phyloP scores from a whole-genome alignment of 176 grass and related monocot genomes.

The Canna indica region DNA sequence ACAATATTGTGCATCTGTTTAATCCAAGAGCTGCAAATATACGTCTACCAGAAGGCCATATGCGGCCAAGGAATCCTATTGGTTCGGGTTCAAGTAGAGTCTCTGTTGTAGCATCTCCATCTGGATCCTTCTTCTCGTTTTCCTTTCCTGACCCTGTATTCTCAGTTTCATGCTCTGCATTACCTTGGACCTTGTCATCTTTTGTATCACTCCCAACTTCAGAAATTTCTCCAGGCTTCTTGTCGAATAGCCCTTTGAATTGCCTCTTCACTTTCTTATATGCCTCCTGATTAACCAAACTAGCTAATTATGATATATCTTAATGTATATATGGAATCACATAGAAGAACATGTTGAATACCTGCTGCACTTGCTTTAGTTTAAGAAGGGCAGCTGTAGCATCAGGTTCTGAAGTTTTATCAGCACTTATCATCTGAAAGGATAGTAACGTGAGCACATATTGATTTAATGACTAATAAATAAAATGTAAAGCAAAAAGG shows the following conservation, averaged over 20 bases:
- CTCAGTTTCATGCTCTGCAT: constrained; percentile 13
- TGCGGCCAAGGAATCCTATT: constrained; percentile 37
- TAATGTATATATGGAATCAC: not conserved
- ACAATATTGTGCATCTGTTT: constrained; percentile 76
- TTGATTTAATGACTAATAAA: not conserved
- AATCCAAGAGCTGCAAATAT: constrained; percentile 58
- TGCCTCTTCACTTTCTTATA: constrained; percentile 80
- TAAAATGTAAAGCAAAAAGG: not conserved
- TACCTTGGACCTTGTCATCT: constrained; percentile 9
- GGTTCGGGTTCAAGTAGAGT: constrained; percentile 45
- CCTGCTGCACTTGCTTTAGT: constrained; percentile 78
- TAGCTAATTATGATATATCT: not conserved
- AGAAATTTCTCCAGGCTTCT: constrained; percentile 87
- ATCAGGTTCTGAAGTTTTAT: constrained; percentile 77
- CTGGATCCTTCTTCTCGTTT: not conserved
- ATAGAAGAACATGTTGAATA: constrained; percentile 9
- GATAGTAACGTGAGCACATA: constrained; percentile 9
- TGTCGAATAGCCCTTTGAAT: constrained; percentile 97
- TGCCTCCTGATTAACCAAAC: constrained; percentile 37
- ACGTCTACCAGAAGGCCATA: constrained; percentile 57
- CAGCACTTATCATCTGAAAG: constrained; percentile 55
- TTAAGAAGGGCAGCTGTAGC: constrained; percentile 68
- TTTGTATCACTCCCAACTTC: constrained; percentile 31
- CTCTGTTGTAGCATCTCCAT: constrained; percentile 8
- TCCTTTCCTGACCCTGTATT: constrained; percentile 14